phyloP scores from a whole-genome alignment of 2,329 filamentous ascomycete species.

The Verticillium nonalfalfae region DNA sequence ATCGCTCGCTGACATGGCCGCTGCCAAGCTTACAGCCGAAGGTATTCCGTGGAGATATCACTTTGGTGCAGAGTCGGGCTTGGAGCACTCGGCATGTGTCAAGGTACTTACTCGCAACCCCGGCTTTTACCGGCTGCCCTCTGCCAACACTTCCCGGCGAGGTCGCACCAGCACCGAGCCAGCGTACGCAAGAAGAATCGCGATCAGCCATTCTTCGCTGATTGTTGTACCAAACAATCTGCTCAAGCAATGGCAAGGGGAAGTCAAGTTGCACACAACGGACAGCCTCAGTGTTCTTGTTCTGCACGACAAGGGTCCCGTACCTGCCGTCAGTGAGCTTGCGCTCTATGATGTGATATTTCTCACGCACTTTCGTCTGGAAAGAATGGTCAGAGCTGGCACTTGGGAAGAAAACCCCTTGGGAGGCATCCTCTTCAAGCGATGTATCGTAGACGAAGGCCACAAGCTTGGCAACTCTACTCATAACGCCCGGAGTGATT shows the following conservation, averaged over 20 bases:
- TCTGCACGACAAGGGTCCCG: constrained; percentile 24
- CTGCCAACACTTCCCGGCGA: constrained; percentile 24
- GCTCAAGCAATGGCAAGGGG: constrained; percentile 74
- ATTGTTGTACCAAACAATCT: constrained; percentile 80
- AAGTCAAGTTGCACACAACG: constrained; percentile 71
- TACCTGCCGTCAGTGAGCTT: constrained; percentile 39
- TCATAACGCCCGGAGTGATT: constrained; percentile 45
- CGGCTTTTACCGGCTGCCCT: constrained; percentile 51
- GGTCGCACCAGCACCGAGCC: neutral
- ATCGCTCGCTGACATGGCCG: constrained; percentile 69
- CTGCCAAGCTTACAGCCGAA: constrained; percentile 58
- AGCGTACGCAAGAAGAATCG: constrained; percentile 12
- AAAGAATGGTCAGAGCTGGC: constrained; percentile 41
- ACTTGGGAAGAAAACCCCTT: constrained; percentile 49
- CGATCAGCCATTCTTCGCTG: constrained; percentile 63
- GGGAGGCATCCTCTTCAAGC: constrained; percentile 71
- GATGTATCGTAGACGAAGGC: constrained; percentile 88
- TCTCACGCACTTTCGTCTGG: constrained; percentile 69
- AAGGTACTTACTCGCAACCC: constrained; percentile 50
- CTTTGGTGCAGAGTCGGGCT: constrained; percentile 45
- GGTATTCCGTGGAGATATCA: constrained; percentile 65
- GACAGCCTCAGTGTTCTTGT: constrained; percentile 56
- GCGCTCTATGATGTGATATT: constrained; percentile 68
- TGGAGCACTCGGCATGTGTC: constrained; percentile 48
- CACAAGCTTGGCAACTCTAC: constrained; percentile 70